Conservation (phyloP, 2,329 filamentous ascomycete genomes). For the Nigrograna mackinnonii region DNA sequence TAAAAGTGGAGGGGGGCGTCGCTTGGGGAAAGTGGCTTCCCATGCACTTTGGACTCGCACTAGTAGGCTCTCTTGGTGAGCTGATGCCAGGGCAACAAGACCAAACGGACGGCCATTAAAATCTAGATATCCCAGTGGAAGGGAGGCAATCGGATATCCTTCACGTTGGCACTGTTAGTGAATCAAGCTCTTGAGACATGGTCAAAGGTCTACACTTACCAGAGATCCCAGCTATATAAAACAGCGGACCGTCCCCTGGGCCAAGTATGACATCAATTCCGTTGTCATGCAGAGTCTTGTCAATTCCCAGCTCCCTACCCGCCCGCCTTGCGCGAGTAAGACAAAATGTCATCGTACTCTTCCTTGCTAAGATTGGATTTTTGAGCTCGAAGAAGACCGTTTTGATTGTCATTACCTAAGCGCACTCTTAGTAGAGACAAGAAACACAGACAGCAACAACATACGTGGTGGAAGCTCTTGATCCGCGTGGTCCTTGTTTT, state of each 20-base stretch:
- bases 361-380: not conserved
- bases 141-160: not conserved
- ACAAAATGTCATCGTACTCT: not conserved
- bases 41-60: not conserved
- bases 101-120: not conserved
- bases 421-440: not conserved
- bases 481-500: not conserved
- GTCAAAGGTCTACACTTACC: too few species aligned
- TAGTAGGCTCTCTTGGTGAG: not conserved
- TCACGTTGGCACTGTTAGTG: too few species aligned
- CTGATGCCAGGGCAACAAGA: not conserved
- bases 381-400: slow-evolving; percentile 1
- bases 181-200: too few species aligned
- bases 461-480: not conserved
- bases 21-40: not conserved
- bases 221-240: not conserved
- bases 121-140: not conserved
- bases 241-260: slow-evolving; percentile 1
- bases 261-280: slow-evolving; percentile 1
- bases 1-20: not conserved
- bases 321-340: not conserved
- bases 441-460: not conserved
- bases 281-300: slow-evolving; percentile 1
- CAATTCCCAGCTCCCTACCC: not conserved
- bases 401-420: not conserved